Evolutionary conservation across 371 early-diverging fungal species (phyloP).

Genomic region (Saksenaea oblongispora): DNA sequence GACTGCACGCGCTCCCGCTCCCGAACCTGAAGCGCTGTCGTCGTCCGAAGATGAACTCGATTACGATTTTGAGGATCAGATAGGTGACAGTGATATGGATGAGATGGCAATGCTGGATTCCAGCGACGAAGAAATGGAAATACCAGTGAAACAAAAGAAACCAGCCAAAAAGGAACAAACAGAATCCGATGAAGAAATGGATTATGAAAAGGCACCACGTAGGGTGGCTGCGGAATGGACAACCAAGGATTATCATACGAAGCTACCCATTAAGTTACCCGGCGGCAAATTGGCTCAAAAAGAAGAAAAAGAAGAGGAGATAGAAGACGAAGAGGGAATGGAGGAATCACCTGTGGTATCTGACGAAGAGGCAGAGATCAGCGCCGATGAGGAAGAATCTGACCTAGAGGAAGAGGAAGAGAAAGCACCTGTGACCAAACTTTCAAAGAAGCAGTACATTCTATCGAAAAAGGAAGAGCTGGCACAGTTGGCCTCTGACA

Average conservation of each 20-base stretch:
- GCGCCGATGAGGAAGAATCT: constrained; percentile 14
- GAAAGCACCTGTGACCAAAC: constrained; percentile 9
- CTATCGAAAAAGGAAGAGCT: constrained; percentile 77
- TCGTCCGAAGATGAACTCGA: constrained; percentile 47
- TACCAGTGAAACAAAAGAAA: constrained; percentile 15
- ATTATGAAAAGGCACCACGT: constrained; percentile 65
- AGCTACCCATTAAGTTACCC: constrained; percentile 67
- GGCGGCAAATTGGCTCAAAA: constrained; percentile 52
- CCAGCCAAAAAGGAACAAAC: constrained; percentile 11
- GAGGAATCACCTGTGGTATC: background rate
- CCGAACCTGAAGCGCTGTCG: constrained; percentile 29
- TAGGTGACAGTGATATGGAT: constrained; percentile 29
- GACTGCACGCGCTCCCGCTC: constrained; percentile 11
- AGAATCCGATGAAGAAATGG: constrained; percentile 64
- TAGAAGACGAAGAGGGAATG: constrained; percentile 27
- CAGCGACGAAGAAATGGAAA: constrained; percentile 10
- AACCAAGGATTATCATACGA: constrained; percentile 47
- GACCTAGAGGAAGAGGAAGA: constrained; percentile 14
- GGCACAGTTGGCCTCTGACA: constrained; percentile 69
- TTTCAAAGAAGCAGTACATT: constrained; percentile 56
- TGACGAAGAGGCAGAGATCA: constrained; percentile 10
- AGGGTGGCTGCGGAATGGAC: constrained; percentile 55
- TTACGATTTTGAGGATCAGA: constrained; percentile 13
- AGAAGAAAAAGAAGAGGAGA: constrained; percentile 24
- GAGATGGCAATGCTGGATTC: constrained; percentile 15